A percentile compares a stretch with the other conserved stretches of the same genome.
These are phyloP conservation scores for Biscogniauxia sp. DNA, from an alignment of 2,329 filamentous ascomycete genomes.

Conservation along the genomic window DNA sequence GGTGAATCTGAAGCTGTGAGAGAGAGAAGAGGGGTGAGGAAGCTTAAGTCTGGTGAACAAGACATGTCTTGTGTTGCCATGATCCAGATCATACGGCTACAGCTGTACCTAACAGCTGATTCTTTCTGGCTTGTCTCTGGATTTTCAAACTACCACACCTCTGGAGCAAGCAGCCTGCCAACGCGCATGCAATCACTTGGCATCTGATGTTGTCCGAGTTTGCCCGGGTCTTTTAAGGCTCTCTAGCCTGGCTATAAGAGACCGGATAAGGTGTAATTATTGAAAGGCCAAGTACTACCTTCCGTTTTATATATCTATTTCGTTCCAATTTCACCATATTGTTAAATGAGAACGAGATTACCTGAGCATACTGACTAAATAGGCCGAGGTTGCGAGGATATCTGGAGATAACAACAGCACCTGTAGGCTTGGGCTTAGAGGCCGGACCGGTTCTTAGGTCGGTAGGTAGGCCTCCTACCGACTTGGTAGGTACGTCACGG, in stretches of 20 bases:
- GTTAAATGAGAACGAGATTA: neutral
- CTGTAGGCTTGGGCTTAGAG: neutral
- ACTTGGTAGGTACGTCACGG: no score
- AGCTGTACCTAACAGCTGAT: neutral
- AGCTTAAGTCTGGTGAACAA: neutral
- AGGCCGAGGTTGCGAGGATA: no score
- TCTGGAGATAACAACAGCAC: neutral
- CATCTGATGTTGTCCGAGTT: neutral
- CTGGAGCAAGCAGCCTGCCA: neutral
- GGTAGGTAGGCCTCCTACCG: no score
- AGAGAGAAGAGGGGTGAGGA: neutral
- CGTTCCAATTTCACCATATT: neutral
- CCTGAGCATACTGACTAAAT: no score
- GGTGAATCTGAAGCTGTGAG: neutral
- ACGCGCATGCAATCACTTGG: neutral
- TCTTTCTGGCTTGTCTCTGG: neutral
- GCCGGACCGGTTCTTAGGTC: no score
- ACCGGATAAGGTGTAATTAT: neutral
- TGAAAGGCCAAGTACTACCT: neutral
- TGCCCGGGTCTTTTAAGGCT: neutral
- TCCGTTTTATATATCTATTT: neutral
- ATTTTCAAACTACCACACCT: neutral
- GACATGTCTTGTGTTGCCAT: constrained; percentile 4
- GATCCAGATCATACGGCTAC: neutral
- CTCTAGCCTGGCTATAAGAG: neutral